Conservation (phyloP, 257 asterid species). For the Thymus quinquecostatus region DNA sequence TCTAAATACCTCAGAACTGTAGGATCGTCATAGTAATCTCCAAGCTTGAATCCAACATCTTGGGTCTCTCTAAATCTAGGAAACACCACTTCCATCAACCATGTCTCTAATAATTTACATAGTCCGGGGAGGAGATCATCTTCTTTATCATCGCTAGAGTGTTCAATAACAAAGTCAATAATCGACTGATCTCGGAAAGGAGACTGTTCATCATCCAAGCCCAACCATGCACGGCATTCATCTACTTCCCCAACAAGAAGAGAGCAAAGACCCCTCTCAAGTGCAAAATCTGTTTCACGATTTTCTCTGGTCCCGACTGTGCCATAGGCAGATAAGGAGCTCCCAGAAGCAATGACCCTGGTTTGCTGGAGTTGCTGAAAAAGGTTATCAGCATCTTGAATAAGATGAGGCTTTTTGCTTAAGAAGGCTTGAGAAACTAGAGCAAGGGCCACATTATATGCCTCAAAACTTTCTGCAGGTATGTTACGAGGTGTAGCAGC, state of each 20-base stretch:
- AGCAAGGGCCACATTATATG: slow-evolving; percentile 96
- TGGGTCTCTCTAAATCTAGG: slow-evolving; percentile 93
- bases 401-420: slow-evolving; percentile 87
- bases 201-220: slow-evolving; percentile 74
- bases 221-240: slow-evolving; percentile 91
- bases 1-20: slow-evolving; percentile 92
- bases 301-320: slow-evolving; percentile 44
- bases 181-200: slow-evolving; percentile 87
- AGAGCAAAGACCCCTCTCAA: slow-evolving; percentile 98
- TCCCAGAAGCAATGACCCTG: slow-evolving; percentile 57
- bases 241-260: slow-evolving; percentile 96
- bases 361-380: slow-evolving; percentile 98
- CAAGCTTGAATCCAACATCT: slow-evolving; percentile 71
- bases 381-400: slow-evolving; percentile 92
- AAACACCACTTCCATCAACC: slow-evolving; percentile 98
- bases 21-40: slow-evolving; percentile 96
- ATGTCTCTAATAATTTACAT: slow-evolving; percentile 90
- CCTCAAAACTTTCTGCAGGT: slow-evolving; percentile 98
- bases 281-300: slow-evolving; percentile 83
- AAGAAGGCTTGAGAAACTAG: slow-evolving; percentile 92
- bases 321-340: slow-evolving; percentile 48
- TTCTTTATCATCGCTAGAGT: slow-evolving; percentile 76
- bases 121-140: slow-evolving; percentile 90
- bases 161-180: slow-evolving; percentile 73
- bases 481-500: slow-evolving; percentile 94